Evolutionary conservation across 1,139 yeast genomes (phyloP).

Genomic region (Blastobotrys petasosporus): DNA sequence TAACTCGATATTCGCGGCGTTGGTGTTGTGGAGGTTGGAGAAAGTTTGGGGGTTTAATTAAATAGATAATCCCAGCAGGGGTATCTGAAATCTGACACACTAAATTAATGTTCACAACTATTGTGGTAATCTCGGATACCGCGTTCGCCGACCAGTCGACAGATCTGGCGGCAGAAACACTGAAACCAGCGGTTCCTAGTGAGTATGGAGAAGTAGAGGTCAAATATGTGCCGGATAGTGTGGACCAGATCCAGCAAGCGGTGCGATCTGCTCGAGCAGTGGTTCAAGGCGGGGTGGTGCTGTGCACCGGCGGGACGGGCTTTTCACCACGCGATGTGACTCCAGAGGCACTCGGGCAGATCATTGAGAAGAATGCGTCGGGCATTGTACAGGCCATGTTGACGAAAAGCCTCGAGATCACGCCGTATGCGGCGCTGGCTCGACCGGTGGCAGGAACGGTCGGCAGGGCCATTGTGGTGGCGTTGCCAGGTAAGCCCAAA

Average conservation of each 20-base stretch:
- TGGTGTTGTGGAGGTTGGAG: no score
- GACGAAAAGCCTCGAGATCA: constrained; percentile 34
- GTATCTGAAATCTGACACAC: background rate
- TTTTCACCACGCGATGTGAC: constrained; percentile 41
- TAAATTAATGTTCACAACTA: background rate
- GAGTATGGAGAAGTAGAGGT: constrained; percentile 1
- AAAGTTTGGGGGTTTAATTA: background rate
- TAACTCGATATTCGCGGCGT: no score
- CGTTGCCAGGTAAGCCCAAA: constrained; percentile 47
- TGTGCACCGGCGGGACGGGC: constrained; percentile 50
- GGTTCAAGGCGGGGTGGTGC: constrained; percentile 24
- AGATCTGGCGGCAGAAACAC: constrained; percentile 6
- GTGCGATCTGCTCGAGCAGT: constrained; percentile 1
- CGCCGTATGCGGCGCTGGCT: constrained; percentile 43
- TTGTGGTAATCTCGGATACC: constrained; percentile 14
- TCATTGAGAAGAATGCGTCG: constrained; percentile 41
- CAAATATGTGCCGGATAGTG: constrained; percentile 12
- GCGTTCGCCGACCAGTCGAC: constrained; percentile 9
- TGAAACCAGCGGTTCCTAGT: constrained; percentile 2
- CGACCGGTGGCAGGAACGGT: constrained; percentile 45
- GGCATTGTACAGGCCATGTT: constrained; percentile 46
- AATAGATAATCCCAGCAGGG: background rate
- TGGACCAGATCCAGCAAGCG: constrained; percentile 10
- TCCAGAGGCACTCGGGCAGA: constrained; percentile 43
- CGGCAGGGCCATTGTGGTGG: constrained; percentile 33